Evolutionary conservation across 148 eudicot genomes (phyloP).

Genomic region (Chenopodium quinoa): DNA sequence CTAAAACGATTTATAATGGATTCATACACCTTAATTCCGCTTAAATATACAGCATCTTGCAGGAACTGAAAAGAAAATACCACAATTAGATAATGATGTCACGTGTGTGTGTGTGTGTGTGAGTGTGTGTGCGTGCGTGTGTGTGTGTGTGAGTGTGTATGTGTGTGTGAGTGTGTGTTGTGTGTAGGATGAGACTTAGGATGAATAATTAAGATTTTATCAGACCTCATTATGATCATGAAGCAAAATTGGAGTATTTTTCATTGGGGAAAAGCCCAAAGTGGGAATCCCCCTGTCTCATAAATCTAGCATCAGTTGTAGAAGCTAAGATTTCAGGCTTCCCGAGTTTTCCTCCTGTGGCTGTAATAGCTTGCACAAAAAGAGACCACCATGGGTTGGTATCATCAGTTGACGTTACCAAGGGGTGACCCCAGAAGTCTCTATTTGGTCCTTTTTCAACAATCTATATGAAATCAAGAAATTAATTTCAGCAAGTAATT

Average conservation of each 20-base stretch:
- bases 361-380: slow-evolving; percentile 59
- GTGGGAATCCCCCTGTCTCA: slow-evolving; percentile 82
- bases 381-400: slow-evolving; percentile 92
- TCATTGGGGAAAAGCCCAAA: slow-evolving; percentile 94
- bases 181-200: background rate
- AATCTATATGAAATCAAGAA: slow-evolving; percentile 39
- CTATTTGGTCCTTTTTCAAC: slow-evolving; percentile 55
- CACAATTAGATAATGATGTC: background rate
- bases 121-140: too few species aligned
- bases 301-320: slow-evolving; percentile 46
- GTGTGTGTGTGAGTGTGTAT: too few species aligned
- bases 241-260: slow-evolving; percentile 83
- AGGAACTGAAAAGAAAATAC: slow-evolving; percentile 46
- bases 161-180: too few species aligned
- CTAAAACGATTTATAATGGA: slow-evolving; percentile 69
- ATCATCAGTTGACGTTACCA: slow-evolving; percentile 65
- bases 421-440: slow-evolving; percentile 69
- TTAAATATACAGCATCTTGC: slow-evolving; percentile 56
- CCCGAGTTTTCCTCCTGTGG: slow-evolving; percentile 71
- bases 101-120: background rate
- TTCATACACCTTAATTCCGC: slow-evolving; percentile 75
- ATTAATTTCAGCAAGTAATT: slow-evolving; percentile 1
- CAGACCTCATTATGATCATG: slow-evolving; percentile 94
- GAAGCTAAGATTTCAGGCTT: slow-evolving; percentile 85
- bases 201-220: background rate